Evolutionary conservation across 2,329 filamentous ascomycete species (phyloP), one percentile per base, ranked within the genome.

Genomic region (Alternaria ventricosa): DNA sequence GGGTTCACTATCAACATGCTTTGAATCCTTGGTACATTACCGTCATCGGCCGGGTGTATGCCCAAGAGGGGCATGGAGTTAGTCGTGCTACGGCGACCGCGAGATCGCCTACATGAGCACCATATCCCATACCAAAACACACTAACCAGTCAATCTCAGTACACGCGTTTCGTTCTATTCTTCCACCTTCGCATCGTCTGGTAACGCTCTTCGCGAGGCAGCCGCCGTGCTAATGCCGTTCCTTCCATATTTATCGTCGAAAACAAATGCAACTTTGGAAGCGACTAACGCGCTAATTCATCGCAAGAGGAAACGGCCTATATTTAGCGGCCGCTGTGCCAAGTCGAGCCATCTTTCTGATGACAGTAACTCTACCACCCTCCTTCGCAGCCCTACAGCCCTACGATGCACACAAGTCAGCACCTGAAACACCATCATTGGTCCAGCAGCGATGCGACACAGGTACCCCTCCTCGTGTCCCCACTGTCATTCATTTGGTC

Each of bases 241-340:
- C 55, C 57, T 61, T 63, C 68, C 66, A 67, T 62, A 62, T 66
- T 68, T 70, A 65, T 65, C 64, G 47, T 58, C 13, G 55, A 23
- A 43, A 56, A 44, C 43, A 47, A 46, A 25, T 47, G 58, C 57
- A 20, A 7, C 41, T 22, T 50, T 15, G 44, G 47, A 53, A 47
- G 47, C 57, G 30, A 55, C n/a, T 23, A 28, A 8, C 20, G 47
- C 49, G 55, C 64, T 57, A 33, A 44, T 45, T 63, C 27, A 50
- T 62, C 56, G 23, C 41, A 36, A 41, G 56, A 55, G 47, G 27
- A 41, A 46, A 64, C n/a, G 57, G 55, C 55, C 72, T 76, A 77
- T 76, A 71, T 76, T 76, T 75, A 72, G 71, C 55, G 63, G 28
- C 65, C 62, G 57, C 60, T 25, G 47, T 55, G 65, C 61, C 59